Percentiles rank a stretch among this genome's conserved stretches.
These are phyloP conservation scores for Aspergillus aculeatus DNA, from an alignment of 2,329 filamentous ascomycete genomes.

Conservation along the genomic window DNA sequence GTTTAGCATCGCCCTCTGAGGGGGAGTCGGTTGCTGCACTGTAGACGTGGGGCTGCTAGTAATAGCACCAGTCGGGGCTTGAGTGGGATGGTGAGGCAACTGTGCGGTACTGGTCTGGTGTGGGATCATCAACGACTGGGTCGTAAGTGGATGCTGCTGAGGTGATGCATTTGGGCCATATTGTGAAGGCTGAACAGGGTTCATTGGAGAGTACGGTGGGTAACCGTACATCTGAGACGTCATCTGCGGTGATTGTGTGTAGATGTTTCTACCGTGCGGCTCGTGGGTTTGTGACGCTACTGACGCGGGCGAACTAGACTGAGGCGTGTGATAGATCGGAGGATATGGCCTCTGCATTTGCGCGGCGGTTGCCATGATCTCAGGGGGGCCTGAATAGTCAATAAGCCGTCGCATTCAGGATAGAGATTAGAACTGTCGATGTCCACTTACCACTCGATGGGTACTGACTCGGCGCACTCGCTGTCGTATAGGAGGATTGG, in stretches of 20 bases:
- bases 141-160: constrained; percentile 57
- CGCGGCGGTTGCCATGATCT: constrained; percentile 63
- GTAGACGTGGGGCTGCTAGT: constrained; percentile 62
- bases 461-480: constrained; percentile 79
- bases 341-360: constrained; percentile 74
- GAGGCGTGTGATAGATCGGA: constrained; percentile 91
- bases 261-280: constrained; percentile 78
- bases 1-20: constrained; percentile 38
- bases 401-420: constrained; percentile 51
- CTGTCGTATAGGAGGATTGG: constrained; percentile 79
- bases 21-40: constrained; percentile 36
- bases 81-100: constrained; percentile 42
- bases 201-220: constrained; percentile 55
- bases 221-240: constrained; percentile 82
- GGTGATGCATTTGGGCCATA: constrained; percentile 57
- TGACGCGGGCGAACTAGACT: constrained; percentile 91
- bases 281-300: constrained; percentile 90
- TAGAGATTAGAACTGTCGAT: constrained; percentile 56
- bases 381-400: constrained; percentile 67
- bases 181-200: constrained; percentile 54
- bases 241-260: constrained; percentile 78
- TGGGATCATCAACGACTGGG: constrained; percentile 55
- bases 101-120: constrained; percentile 39
- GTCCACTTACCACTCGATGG: constrained; percentile 73
- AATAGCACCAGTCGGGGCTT: constrained; percentile 58